Evolutionary conservation across 148 eudicot genomes (phyloP), one percentile per base, ranked within the genome.

Genomic region (Chenopodium suecicum): DNA sequence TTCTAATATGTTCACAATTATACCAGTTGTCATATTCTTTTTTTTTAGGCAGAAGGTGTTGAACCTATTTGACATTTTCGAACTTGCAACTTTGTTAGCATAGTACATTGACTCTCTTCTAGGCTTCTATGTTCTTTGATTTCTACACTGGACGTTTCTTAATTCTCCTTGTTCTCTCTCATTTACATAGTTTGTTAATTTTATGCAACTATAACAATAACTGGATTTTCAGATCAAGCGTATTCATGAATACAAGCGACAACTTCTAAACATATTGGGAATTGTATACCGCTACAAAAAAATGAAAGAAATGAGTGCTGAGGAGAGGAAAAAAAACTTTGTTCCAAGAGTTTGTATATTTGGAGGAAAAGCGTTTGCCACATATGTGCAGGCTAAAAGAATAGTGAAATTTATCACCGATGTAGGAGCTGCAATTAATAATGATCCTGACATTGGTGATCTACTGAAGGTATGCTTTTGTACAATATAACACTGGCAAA

Each of bases 381-480:
- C 70, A 29, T 67, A 67, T 67, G 70, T 67, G 37, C 70, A 67
- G 37, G 70, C 70, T 67, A 67, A 67, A 67, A 67, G 70, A 67
- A 67, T 67, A 29, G 70, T 67, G 70, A 67, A 67, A 29, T 67
- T 67, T 67, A 67, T 67, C 37, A 27, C 70, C 3, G 41, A 67
- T 67, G 70, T 67, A 67, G 37, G 70, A 25, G 70, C 70, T 67
- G 14, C 70, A 29, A 67, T 67, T 12, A 67, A 67, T 22, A 25
- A 67, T 29, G 70, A 67, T 67, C 70, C 70, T 67, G 70, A 67
- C n/a, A 67, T 67, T 29, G 70, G 70, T 67, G 70, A 67, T 67
- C 70, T 67, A 14, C 19, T 67, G 37, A 67, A 67, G 70, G 70
- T 67, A 67, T 9, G 19, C 23, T 9, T 67, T 67, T 22, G 66